These are phyloP conservation scores for Plasmodium gonderi DNA, from an alignment of 169 alveolate genomes.

Conservation along the genomic window DNA sequence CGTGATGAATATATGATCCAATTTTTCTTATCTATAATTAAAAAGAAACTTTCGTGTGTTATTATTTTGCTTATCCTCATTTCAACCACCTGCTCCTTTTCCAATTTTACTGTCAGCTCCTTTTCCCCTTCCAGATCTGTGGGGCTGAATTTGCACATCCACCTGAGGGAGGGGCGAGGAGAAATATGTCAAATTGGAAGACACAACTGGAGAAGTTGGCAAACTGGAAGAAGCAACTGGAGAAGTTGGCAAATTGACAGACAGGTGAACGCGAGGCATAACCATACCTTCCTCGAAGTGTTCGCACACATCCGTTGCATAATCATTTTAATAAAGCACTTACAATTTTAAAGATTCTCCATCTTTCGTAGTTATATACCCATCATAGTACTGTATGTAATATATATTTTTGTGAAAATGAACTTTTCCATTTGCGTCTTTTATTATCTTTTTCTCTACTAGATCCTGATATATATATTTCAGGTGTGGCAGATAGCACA, in stretches of 20 bases:
- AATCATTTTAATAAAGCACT: background rate
- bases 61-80: conserved; percentile 39
- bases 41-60: conserved; percentile 1
- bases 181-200: background rate
- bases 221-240: background rate
- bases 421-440: background rate
- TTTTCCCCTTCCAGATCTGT: background rate
- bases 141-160: conserved; percentile 18
- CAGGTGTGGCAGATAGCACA: background rate
- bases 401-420: background rate
- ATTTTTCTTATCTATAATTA: conserved; percentile 32
- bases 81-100: conserved; percentile 3
- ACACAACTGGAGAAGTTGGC: background rate
- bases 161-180: background rate
- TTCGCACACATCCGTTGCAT: background rate
- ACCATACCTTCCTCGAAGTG: too few species aligned
- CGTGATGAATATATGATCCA: conserved; percentile 20
- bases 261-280: too few species aligned
- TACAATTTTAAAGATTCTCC: conserved; percentile 42
- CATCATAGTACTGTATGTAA: conserved; percentile 34
- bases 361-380: conserved; percentile 44
- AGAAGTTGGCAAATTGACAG: too few species aligned
- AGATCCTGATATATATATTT: conserved; percentile 8
- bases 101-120: background rate
- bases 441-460: conserved; percentile 8